Conservation (phyloP, 179 eudicot species). For the Silene vulgaris region DNA sequence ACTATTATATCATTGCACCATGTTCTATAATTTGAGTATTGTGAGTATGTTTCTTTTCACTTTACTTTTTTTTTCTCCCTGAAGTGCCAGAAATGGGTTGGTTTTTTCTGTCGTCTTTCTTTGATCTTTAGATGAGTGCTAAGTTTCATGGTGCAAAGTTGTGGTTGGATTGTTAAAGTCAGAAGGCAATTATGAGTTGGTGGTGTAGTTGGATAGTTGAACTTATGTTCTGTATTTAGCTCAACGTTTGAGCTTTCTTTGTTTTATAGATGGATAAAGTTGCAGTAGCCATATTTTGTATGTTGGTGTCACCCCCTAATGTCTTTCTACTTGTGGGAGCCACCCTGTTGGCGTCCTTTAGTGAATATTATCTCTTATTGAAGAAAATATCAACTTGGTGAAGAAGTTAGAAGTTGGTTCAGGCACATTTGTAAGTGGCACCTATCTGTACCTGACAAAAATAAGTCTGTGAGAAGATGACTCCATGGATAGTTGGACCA, state of each 20-base stretch:
- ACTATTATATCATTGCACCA: conserved; percentile 9
- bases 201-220: background rate
- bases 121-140: background rate
- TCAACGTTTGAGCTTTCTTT: background rate
- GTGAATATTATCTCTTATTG: too few relatives aligned
- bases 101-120: background rate
- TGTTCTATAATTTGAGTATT: background rate
- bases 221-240: background rate
- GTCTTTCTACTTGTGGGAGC: background rate
- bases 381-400: background rate
- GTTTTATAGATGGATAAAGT: background rate
- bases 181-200: background rate
- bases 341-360: too few relatives aligned
- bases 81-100: background rate
- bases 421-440: conserved; percentile 1
- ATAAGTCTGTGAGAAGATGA: background rate
- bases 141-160: background rate
- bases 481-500: background rate
- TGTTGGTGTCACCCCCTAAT: background rate
- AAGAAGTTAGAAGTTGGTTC: background rate
- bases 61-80: background rate
- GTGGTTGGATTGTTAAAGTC: background rate
- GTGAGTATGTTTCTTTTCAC: background rate
- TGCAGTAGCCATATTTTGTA: background rate
- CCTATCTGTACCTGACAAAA: background rate